A percentile compares a stretch with the other conserved stretches of the same genome.
Evolutionary conservation across 2,329 filamentous ascomycete species (phyloP).

Genomic region (Emmonsia crescens): DNA sequence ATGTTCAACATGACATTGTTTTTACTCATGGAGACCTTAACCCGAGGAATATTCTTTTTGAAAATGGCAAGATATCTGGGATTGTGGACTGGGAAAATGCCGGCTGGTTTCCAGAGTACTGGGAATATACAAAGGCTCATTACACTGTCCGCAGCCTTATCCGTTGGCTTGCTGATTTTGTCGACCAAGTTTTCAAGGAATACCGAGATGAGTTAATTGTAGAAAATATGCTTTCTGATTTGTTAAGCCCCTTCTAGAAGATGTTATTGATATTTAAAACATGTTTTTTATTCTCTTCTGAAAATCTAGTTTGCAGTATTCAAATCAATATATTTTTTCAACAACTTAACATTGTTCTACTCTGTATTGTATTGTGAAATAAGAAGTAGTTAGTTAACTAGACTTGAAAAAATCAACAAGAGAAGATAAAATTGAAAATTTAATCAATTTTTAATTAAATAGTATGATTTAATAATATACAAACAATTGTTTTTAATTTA

Average conservation of each 20-base stretch:
- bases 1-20: slow-evolving; percentile 16
- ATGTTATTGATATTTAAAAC: too few relatives aligned
- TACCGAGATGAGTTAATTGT: slow-evolving; percentile 11
- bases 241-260: slow-evolving; percentile 10
- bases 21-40: slow-evolving; percentile 22
- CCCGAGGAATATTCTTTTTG: slow-evolving; percentile 20
- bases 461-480: too few relatives aligned
- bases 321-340: too few relatives aligned
- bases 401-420: too few relatives aligned
- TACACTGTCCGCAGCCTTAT: slow-evolving; percentile 8
- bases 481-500: too few relatives aligned
- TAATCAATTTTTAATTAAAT: too few relatives aligned
- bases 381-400: too few relatives aligned
- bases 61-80: slow-evolving; percentile 18
- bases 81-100: slow-evolving; percentile 23
- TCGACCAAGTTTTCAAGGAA: slow-evolving; percentile 11
- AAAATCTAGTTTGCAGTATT: too few relatives aligned
- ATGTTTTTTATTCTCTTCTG: too few relatives aligned
- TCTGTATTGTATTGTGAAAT: too few relatives aligned
- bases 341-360: too few relatives aligned
- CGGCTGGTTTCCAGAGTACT: slow-evolving; percentile 23
- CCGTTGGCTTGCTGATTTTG: slow-evolving; percentile 12
- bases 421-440: too few relatives aligned
- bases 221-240: slow-evolving; percentile 14
- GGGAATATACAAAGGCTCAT: slow-evolving; percentile 20